Evolutionary conservation across 2,329 filamentous ascomycete species (phyloP).

Genomic region (Fragosphaeria purpurea): DNA sequence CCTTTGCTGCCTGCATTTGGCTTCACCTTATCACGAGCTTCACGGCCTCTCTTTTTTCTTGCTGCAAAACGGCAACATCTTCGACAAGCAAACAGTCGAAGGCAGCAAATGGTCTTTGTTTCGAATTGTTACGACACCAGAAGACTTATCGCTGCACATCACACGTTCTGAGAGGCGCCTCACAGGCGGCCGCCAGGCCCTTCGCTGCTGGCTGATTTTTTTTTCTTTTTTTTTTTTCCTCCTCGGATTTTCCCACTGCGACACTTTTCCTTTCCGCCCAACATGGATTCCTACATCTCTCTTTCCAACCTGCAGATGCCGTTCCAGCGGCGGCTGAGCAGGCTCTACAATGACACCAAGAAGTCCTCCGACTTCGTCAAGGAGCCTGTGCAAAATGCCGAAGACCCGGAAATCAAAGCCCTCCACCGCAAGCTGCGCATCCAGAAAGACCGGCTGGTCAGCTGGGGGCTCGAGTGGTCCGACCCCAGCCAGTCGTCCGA

Average conservation of each 20-base stretch:
- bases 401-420: slow-evolving; percentile 59
- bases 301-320: slow-evolving; percentile 44
- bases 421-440: slow-evolving; percentile 69
- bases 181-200: background rate
- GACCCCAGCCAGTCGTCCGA: slow-evolving; percentile 48
- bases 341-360: slow-evolving; percentile 74
- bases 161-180: no score
- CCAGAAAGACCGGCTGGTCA: slow-evolving; percentile 68
- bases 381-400: slow-evolving; percentile 49
- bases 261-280: background rate
- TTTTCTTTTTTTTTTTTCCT: background rate
- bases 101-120: no score
- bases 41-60: no score
- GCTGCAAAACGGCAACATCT: no score
- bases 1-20: no score
- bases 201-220: background rate
- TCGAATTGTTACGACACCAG: no score
- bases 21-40: no score
- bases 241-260: background rate
- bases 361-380: slow-evolving; percentile 65
- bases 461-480: slow-evolving; percentile 75
- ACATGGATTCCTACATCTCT: slow-evolving; percentile 43
- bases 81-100: no score
- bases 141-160: no score
- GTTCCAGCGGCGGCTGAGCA: slow-evolving; percentile 53